phyloP scores from a whole-genome alignment of 768 basidiomycete species.

The Russula earlei region DNA sequence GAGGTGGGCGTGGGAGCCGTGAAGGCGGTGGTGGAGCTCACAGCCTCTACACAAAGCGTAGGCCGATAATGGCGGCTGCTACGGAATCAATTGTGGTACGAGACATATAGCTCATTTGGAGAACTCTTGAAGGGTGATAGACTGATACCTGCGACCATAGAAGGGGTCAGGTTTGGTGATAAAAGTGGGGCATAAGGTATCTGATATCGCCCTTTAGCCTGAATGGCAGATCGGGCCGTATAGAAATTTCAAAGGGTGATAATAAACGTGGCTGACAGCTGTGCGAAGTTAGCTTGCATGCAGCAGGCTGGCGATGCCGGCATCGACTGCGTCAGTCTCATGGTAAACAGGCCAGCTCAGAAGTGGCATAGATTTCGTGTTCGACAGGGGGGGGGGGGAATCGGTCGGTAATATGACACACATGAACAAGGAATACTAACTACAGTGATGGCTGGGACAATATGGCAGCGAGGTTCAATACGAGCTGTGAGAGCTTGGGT shows the following conservation, averaged over 20 bases:
- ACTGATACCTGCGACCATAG: no score
- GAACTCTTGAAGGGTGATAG: not conserved
- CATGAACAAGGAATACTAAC: not conserved
- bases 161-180: no score
- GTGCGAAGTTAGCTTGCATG: not conserved
- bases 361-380: not conserved
- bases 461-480: constrained; percentile 20
- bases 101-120: no score
- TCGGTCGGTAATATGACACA: not conserved
- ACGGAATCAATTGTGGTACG: not conserved
- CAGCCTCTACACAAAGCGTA: no score
- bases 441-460: constrained; percentile 5
- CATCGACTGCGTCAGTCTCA: not conserved
- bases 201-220: not conserved
- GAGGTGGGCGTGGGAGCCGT: not conserved
- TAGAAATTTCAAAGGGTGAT: not conserved
- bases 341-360: not conserved
- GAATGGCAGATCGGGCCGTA: not conserved
- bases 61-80: no score
- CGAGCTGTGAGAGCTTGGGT: constrained; percentile 33
- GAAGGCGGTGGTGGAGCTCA: no score
- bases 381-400: not conserved
- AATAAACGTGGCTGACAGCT: not conserved
- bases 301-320: not conserved
- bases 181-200: not conserved